Conservation (phyloP, 2,329 filamentous ascomycete species). For the Phialophora verrucosa region DNA sequence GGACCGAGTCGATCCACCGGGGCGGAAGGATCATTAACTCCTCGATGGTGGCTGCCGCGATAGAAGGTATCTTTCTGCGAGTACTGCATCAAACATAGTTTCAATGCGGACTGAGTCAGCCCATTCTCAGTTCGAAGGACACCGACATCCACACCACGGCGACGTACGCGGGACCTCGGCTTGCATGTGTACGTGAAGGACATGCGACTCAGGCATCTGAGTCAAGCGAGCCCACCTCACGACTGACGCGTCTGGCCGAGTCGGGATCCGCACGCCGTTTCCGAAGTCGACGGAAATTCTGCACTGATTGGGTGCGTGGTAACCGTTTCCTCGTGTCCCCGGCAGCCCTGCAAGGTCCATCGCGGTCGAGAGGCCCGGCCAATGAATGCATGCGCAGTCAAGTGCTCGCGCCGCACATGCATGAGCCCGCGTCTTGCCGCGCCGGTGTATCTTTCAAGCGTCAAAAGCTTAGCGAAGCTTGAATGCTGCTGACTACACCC, state of each 20-base stretch:
- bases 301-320: background rate
- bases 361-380: background rate
- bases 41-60: background rate
- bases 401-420: background rate
- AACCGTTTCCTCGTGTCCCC: background rate
- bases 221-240: background rate
- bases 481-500: constrained; percentile 13
- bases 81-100: background rate
- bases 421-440: background rate
- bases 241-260: background rate
- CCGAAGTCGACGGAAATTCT: background rate
- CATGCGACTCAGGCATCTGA: background rate
- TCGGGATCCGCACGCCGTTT: background rate
- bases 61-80: background rate
- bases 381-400: background rate
- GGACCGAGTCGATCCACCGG: background rate
- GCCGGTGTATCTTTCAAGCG: constrained; percentile 16
- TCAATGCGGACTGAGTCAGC: background rate
- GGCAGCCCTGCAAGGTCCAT: background rate
- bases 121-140: background rate
- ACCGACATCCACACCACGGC: background rate
- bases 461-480: constrained; percentile 19
- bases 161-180: background rate
- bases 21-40: background rate
- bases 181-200: background rate